Percentiles rank a stretch among this genome's conserved stretches.
Conservation (phyloP, 495 filamentous ascomycete genomes). For the Cercophora scortea region DNA sequence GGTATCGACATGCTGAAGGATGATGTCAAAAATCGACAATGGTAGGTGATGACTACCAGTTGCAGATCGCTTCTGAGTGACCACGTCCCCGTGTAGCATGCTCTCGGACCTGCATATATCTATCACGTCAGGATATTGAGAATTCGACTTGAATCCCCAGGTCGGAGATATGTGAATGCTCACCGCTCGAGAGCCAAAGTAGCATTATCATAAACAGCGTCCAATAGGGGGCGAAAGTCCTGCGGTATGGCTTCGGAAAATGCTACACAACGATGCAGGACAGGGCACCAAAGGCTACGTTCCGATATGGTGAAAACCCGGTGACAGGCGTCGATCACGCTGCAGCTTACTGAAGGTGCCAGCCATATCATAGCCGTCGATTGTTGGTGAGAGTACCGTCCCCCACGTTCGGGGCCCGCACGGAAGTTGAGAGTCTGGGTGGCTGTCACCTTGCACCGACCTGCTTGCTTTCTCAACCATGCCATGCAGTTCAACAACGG, state of each 20-base stretch:
- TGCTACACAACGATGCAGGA: slow-evolving; percentile 15
- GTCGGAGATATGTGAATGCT: neutral
- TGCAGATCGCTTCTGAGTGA: neutral
- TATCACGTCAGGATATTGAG: too few relatives aligned
- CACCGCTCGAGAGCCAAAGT: slow-evolving; percentile 1
- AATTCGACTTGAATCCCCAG: too few relatives aligned
- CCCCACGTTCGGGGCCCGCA: slow-evolving; percentile 1
- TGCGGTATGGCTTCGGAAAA: slow-evolving; percentile 9
- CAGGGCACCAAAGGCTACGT: neutral
- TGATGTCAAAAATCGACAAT: neutral
- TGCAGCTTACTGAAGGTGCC: slow-evolving; percentile 4
- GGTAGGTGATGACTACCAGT: neutral
- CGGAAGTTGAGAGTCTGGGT: too few relatives aligned
- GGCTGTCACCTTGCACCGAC: too few relatives aligned
- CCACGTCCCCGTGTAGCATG: slow-evolving; percentile 1
- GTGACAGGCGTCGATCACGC: slow-evolving; percentile 16
- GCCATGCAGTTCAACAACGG: too few relatives aligned
- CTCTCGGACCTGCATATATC: slow-evolving; percentile 1
- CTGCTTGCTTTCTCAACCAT: too few relatives aligned
- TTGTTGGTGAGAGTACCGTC: neutral
- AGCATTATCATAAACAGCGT: neutral
- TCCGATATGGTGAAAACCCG: slow-evolving; percentile 11
- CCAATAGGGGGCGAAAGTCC: neutral
- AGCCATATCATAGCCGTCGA: neutral
- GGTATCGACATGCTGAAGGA: neutral